Base-by-base conservation (phyloP, 306 rosid species). In the Quillaja saponaria region DNA sequence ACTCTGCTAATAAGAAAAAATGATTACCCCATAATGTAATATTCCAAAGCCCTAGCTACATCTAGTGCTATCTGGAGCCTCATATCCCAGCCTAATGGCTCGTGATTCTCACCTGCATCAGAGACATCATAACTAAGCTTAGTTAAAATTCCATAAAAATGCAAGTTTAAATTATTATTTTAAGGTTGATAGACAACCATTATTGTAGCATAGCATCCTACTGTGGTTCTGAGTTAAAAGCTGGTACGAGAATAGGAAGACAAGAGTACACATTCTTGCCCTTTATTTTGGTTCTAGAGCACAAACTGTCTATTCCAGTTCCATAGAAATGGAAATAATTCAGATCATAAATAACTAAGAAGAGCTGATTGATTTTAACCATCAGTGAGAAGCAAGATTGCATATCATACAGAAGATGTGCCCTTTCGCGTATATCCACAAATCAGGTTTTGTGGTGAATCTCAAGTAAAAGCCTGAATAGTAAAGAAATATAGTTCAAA, bases 11-110 rank as follows among this genome's bases (percentile, higher is more conserved):
- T 15, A 68, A 53, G 39, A 38, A 78, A 40, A 45, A n/a, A n/a
- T n/a, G 63, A 40, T 74, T 82, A 92, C 98, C 89, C 96, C 95
- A 72, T 79, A 83, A 72, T 92, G 98, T 50, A 92, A 84, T 92
- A 92, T 82, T 92, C 98, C 79, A 92, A 76, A 37, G 84, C 98
- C 71, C 94, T 83, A 3, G 98, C 87, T 58, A 92, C 85, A 79
- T 92, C 98, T 49, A 88, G 76, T 61, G 89, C 96, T 55, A 86
- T 78, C 41, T 64, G 64, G 62, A 88, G 84, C 68, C 98, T 82
- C 76, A 69, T 44, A 64, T 82, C 90, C 98, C 95, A 92, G 79
- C 69, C 72, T 87, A 92, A 40, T n/a, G 89, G 81, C 64, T 79
- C 87, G 12, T 64, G 69, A 33, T 74, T 76, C 66, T 81, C 73